Conservation (phyloP, 371 early-diverging fungal genomes). For the Rhizopus arrhizus region DNA sequence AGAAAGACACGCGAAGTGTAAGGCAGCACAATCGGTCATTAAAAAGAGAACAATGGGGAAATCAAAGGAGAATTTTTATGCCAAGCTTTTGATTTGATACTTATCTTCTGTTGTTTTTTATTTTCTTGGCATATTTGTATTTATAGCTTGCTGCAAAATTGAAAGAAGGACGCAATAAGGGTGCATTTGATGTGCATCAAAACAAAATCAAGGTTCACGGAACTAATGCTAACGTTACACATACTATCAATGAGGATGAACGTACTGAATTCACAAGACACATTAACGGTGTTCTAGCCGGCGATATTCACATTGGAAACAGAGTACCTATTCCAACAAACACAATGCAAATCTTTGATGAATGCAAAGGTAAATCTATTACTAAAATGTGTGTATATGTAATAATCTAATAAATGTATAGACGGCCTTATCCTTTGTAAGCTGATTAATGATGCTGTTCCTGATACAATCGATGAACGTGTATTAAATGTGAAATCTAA, state of each 20-base stretch:
- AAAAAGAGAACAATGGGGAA: background rate
- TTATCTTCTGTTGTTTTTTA: background rate
- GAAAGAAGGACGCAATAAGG: conserved; percentile 64
- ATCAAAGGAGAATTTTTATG: background rate
- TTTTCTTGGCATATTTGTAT: conserved; percentile 11
- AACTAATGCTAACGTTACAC: conserved; percentile 82
- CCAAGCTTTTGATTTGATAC: background rate
- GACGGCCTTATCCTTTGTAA: conserved; percentile 96
- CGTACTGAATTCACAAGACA: conserved; percentile 91
- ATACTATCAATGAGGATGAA: conserved; percentile 97
- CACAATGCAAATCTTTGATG: conserved; percentile 94
- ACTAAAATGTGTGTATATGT: no score
- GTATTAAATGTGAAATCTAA: conserved; percentile 86
- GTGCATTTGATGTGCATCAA: conserved; percentile 65
- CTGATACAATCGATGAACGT: conserved; percentile 97
- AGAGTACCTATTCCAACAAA: conserved; percentile 89
- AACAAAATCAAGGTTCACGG: conserved; percentile 87
- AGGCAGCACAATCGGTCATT: no score
- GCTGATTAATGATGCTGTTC: conserved; percentile 93
- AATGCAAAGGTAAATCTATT: conserved; percentile 68
- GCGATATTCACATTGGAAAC: conserved; percentile 80
- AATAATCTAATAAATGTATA: conserved; percentile 10
- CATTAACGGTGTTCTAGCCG: conserved; percentile 84
- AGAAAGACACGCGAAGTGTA: no score
- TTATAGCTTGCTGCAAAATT: conserved; percentile 42